Base-by-base conservation (phyloP, 192 early-diverging fungal genomes). In the Podila horticola region DNA sequence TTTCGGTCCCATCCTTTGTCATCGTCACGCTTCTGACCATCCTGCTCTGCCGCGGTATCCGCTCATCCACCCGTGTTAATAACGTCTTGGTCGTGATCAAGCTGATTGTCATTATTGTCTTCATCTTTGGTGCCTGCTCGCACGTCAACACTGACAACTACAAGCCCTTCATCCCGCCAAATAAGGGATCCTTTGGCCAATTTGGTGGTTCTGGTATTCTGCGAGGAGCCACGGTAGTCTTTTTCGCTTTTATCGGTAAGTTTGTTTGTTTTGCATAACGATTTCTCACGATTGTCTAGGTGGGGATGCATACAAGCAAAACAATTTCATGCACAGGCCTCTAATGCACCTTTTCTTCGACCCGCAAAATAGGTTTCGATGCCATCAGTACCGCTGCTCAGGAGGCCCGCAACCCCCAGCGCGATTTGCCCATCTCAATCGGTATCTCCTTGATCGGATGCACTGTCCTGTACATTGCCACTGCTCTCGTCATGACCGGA, bases 361-460 rank as follows among this genome's bases (percentile, higher is more conserved):
- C 15, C 33, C n/a, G n/a, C 41, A 45, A 12, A 45, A 55, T 88
- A 55, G 52, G 52, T 15, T 96, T 96, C 82, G 96, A 97, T 82
- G 89, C 93, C 0, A 93, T 96, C 50, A 89, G 93, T 5, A 97
- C 96, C 9, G 92, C 92, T 22, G 91, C 96, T 11, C 92, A 94
- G 75, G 96, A 97, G 74, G 86, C 93, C 17, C 86, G 86, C 51
- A 88, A 93, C 65, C 95, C 96, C 29, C 90, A 93, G 62, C 84
- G 88, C 7, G 94, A 97, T 79, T 66, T 97, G 41, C 95, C 96
- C 24, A 93, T 96, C 75, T 94, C 93, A 22, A 96, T 97, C 64
- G 87, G 94, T 62, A 84, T 84, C 34, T 94, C 92, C 7, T 85
- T 97, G 60, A 67, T 77, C 24, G 87, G 94, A 41, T 94, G 94